phyloP scores from a whole-genome alignment of 805 yeast genomes.

The Gaillardinia entomophila region DNA sequence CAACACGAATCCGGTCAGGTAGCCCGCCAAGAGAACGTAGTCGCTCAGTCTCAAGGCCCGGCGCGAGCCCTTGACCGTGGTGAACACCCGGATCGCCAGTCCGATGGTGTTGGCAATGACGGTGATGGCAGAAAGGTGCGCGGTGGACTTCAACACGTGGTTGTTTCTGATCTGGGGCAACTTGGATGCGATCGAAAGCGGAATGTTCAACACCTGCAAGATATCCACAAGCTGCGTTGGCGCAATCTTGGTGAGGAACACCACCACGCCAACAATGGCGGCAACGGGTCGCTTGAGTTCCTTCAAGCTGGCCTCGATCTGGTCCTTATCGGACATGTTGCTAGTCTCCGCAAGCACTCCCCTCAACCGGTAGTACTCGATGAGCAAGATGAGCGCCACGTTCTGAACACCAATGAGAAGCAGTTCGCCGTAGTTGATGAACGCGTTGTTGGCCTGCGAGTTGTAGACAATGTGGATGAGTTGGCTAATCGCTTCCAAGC shows the following conservation, averaged over 20 bases:
- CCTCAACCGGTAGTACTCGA: constrained; percentile 27
- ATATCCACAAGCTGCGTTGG: constrained; percentile 21
- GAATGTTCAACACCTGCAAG: constrained; percentile 33
- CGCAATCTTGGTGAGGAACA: constrained; percentile 26
- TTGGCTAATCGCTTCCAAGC: constrained; percentile 31
- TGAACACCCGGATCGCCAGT: constrained; percentile 32
- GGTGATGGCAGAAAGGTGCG: constrained; percentile 32
- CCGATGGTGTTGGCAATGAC: constrained; percentile 37
- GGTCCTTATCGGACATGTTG: constrained; percentile 12
- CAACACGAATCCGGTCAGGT: constrained; percentile 26
- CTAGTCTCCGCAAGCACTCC: constrained; percentile 9
- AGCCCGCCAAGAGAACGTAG: constrained; percentile 33
- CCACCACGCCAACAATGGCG: constrained; percentile 17
- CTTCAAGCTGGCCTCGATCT: constrained; percentile 6
- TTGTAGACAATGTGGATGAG: constrained; percentile 37
- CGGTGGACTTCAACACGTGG: constrained; percentile 26
- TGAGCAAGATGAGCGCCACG: constrained; percentile 26
- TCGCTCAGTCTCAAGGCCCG: constrained; percentile 14
- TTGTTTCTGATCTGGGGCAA: constrained; percentile 35
- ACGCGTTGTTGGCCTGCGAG: constrained; percentile 25
- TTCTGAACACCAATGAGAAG: constrained; percentile 35
- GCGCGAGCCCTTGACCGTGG: constrained; percentile 25
- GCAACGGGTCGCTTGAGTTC: constrained; percentile 21
- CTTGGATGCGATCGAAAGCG: constrained; percentile 31
- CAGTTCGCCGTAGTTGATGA: constrained; percentile 37